Percentiles rank a stretch among this genome's conserved stretches.
These are phyloP conservation scores for Ruellia speciosa DNA, from an alignment of 305 asterid genomes.

Conservation along the genomic window DNA sequence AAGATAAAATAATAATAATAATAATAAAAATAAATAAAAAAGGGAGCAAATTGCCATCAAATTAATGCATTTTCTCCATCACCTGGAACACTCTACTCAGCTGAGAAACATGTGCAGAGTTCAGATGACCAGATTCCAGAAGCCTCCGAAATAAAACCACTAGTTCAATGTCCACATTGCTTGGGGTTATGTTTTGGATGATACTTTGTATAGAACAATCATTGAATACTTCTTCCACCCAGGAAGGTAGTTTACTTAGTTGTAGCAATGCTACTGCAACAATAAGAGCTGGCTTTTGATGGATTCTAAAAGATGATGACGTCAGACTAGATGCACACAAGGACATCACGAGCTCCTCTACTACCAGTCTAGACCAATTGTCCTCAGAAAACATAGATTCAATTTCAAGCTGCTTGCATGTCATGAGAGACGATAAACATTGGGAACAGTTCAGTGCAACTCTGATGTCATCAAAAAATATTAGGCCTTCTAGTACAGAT, in stretches of 20 bases:
- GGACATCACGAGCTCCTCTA: slow-evolving; percentile 77
- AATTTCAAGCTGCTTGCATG: slow-evolving; percentile 39
- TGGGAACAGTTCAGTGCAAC: slow-evolving; percentile 61
- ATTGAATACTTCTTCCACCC: slow-evolving; percentile 60
- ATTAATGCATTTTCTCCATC: slow-evolving; percentile 6
- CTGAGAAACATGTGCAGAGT: slow-evolving; percentile 43
- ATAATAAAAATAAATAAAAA: not conserved
- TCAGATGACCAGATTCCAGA: slow-evolving; percentile 51
- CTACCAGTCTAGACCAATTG: slow-evolving; percentile 70
- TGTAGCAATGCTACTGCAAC: slow-evolving; percentile 62
- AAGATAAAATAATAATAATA: too few relatives aligned
- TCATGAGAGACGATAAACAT: slow-evolving; percentile 54
- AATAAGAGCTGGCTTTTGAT: slow-evolving; percentile 62
- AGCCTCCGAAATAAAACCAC: slow-evolving; percentile 66
- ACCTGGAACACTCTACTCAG: slow-evolving; percentile 79
- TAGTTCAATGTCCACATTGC: slow-evolving; percentile 46
- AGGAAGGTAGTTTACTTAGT: slow-evolving; percentile 35
- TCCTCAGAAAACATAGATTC: slow-evolving; percentile 27
- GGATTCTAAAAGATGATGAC: slow-evolving; percentile 36
- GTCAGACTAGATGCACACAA: slow-evolving; percentile 56
- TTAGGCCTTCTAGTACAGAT: slow-evolving; percentile 65
- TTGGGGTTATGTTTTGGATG: slow-evolving; percentile 45
- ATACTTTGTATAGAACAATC: slow-evolving; percentile 46
- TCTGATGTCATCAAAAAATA: slow-evolving; percentile 48
- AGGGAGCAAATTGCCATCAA: not conserved